Conservation (phyloP, 352 stramenopile genomes). For the Phytopythium kandeliae region DNA sequence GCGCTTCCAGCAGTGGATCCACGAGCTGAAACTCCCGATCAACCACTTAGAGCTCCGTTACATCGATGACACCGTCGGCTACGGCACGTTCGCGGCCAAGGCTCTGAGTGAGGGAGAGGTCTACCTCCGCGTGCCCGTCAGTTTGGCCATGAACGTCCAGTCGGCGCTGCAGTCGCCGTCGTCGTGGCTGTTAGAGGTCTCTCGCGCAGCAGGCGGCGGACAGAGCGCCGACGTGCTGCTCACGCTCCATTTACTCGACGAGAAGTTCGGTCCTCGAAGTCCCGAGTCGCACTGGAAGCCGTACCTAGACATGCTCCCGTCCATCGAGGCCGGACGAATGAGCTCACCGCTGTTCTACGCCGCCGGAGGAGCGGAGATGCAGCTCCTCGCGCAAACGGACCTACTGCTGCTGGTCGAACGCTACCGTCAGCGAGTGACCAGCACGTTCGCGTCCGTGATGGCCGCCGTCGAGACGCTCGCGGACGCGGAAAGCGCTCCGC, state of each 20-base stretch:
- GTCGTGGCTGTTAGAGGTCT: slow-evolving; percentile 24
- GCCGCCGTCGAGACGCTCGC: slow-evolving; percentile 5
- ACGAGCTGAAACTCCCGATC: slow-evolving; percentile 20
- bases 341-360: slow-evolving; percentile 51
- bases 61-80: slow-evolving; percentile 43
- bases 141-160: slow-evolving; percentile 61
- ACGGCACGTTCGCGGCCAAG: slow-evolving; percentile 59
- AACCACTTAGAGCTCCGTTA: slow-evolving; percentile 59
- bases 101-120: slow-evolving; percentile 40
- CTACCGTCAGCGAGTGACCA: slow-evolving; percentile 26
- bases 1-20: slow-evolving; percentile 47
- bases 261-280: slow-evolving; percentile 54
- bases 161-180: slow-evolving; percentile 40
- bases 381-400: slow-evolving; percentile 35
- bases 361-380: slow-evolving; percentile 39
- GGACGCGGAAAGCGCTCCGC: neutral
- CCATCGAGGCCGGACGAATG: slow-evolving; percentile 11
- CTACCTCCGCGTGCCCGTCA: slow-evolving; percentile 77
- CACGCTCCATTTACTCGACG: slow-evolving; percentile 75
- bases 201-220: slow-evolving; percentile 13
- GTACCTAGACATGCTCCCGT: slow-evolving; percentile 84
- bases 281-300: slow-evolving; percentile 61
- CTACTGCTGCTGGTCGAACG: slow-evolving; percentile 27
- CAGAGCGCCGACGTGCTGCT: slow-evolving; percentile 43
- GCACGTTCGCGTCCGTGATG: slow-evolving; percentile 1